Percentiles rank a stretch among this genome's conserved stretches.
Evolutionary conservation across 2,329 filamentous ascomycete genomes (phyloP).

Genomic region (Colletotrichum musae): DNA sequence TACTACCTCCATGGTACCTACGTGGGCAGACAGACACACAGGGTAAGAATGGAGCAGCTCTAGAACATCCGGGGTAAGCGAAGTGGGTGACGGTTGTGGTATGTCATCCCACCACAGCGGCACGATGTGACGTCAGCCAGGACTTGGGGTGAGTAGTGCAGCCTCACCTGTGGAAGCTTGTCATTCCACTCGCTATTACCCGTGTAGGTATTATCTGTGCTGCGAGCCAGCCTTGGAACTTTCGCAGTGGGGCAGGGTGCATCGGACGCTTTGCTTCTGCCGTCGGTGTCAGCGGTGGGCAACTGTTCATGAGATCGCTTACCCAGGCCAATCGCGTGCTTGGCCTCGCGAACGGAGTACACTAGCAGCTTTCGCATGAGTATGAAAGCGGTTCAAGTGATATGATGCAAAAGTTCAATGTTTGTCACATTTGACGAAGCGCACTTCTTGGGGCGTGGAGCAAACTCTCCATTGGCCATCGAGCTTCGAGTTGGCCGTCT

Average conservation of each 20-base stretch:
- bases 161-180: not conserved
- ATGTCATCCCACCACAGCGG: slow-evolving; percentile 30
- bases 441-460: not conserved
- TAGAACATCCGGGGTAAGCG: not conserved
- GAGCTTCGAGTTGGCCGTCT: too few species aligned
- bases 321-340: too few species aligned
- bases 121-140: slow-evolving; percentile 34
- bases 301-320: too few species aligned
- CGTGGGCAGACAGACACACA: too few species aligned
- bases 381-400: not conserved
- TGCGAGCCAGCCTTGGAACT: too few species aligned
- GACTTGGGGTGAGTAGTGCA: not conserved
- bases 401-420: slow-evolving; percentile 19
- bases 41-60: not conserved
- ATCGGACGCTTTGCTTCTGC: too few species aligned
- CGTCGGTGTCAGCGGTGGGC: too few species aligned
- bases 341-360: too few species aligned
- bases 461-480: not conserved
- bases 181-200: too few species aligned
- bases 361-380: not conserved
- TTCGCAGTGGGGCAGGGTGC: too few species aligned
- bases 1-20: too few species aligned
- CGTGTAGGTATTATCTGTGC: too few species aligned
- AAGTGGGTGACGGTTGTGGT: slow-evolving; percentile 28
- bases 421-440: slow-evolving; percentile 18